Evolutionary conservation across 164 flowering plant genomes (phyloP), one percentile per base, ranked within the genome.

Genomic region (Warburgia ugandensis): DNA sequence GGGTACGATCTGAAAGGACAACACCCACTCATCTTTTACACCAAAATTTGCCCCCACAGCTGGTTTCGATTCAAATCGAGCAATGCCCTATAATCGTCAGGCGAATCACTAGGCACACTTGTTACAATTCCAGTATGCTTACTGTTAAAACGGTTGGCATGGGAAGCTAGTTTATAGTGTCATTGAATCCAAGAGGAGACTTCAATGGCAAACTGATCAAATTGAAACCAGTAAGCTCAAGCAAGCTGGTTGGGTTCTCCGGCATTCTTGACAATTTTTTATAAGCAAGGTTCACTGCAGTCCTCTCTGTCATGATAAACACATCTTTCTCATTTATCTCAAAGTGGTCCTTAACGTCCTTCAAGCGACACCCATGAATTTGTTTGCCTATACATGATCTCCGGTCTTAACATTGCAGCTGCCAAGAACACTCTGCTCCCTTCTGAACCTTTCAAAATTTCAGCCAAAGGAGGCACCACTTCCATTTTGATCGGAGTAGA

Each of bases 41-140:
- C 80, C 79, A 56, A 31, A 79, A 72, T 84, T 84, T 1, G 73
- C 76, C 59, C 94, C 61, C 3, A 79, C 64, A 39, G 71, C 78
- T 29, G 83, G 89, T 51, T 84, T 84, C 22, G 81, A 59, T 82
- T 81, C 71, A 84, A 68, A 59, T 77, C 89, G 49, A 72, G 83
- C 54, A 84, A n/a, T 13, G 84, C 77, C 77, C 78, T 78, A 40
- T 72, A 89, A 64, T 86, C 97, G 71, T 84, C 95, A 20, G 95
- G 97, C 6, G 95, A 75, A 60, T 90, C 97, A 59, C 94, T 86
- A 4, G 97, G 97, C 14, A 89, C 97, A 71, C 97, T 81, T 17
- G 95, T 89, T 21, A 89, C 88, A 28, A 86, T 76, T 46, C 97
- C 97, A 1, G 97, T 89, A 31, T 86, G 89, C 60, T 84, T 81